phyloP scores from a whole-genome alignment of 768 basidiomycete species.

The Sporobolomyces roseus region DNA sequence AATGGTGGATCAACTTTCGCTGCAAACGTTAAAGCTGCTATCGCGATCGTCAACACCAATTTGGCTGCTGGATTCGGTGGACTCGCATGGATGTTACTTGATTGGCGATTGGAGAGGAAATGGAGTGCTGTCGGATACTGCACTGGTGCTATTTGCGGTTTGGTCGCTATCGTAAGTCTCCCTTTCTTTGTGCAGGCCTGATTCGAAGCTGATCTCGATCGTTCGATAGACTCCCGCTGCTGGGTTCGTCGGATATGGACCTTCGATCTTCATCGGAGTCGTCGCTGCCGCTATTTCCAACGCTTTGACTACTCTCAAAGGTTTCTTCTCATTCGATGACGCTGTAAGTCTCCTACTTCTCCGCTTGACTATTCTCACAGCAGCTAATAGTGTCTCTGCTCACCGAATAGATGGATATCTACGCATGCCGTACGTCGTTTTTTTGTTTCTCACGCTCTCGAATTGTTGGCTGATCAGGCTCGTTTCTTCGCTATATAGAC shows the following conservation, averaged over 20 bases:
- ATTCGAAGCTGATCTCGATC: neutral
- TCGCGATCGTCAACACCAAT: constrained; percentile 91
- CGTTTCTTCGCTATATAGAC: constrained; percentile 35
- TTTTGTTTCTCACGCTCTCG: neutral
- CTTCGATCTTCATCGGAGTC: constrained; percentile 79
- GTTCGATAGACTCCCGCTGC: constrained; percentile 52
- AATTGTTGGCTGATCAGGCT: neutral
- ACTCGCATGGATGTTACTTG: constrained; percentile 83
- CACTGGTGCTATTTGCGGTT: constrained; percentile 84
- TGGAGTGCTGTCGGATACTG: constrained; percentile 94
- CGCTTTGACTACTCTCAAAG: constrained; percentile 90
- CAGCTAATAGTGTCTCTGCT: neutral
- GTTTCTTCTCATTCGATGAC: constrained; percentile 49
- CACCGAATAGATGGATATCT: constrained; percentile 50
- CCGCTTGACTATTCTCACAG: neutral
- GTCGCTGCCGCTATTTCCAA: constrained; percentile 81
- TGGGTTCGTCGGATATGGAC: constrained; percentile 57
- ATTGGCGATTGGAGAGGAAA: constrained; percentile 87
- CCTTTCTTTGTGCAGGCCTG: constrained; percentile 48
- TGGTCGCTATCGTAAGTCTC: constrained; percentile 64
- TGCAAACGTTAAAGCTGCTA: constrained; percentile 78
- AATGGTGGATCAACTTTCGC: constrained; percentile 87
- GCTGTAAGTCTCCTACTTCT: constrained; percentile 54
- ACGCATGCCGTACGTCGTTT: constrained; percentile 62
- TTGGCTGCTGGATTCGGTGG: constrained; percentile 84